Evolutionary conservation across 306 rosid genomes (phyloP), one percentile per base, ranked within the genome.

Genomic region (Carpinus viminea): DNA sequence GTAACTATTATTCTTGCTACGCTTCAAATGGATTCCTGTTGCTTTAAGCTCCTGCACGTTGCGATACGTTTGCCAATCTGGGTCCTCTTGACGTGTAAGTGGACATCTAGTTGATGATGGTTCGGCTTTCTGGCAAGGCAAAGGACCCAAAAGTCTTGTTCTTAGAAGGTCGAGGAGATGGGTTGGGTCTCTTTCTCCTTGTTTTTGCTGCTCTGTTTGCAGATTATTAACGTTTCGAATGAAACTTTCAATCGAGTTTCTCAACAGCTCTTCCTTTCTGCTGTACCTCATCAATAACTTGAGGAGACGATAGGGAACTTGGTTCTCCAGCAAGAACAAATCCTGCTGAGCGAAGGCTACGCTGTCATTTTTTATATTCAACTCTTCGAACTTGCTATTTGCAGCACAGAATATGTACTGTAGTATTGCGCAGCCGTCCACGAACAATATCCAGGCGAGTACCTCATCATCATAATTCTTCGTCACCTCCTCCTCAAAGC

Each of bases 281-380:
- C 72, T 45, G 13, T 0, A 7, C 48, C 5, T 53, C 69, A 76
- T 76, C 68, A 76, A 52, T 17, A 5, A 15, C 50, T 4, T 3
- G 36, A 83, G 80, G 46, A 74, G 74, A 8, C 20, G 1, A 34
- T 21, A 83, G 11, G 86, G 83, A 52, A 83, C 54, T 60, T 78
- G 83, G 21, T 83, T 83, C 69, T 83, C 86, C n/a, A 83, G 66
- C 73, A 83, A 59, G 73, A 83, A 74, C 66, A 78, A 52, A 61
- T 83, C 86, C 15, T 73, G 76, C 3, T 59, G 66, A 2, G 48
- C 21, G 8, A 70, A 59, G 24, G 38, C 65, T 0, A 17, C 0
- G 7, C 8, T 57, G 0, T 81, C 77, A 0, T 12, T 36, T 50
- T 81, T 75, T 17, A 75, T 50, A 7, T 36, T 21, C 13, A 73